These are phyloP conservation scores for Colletotrichum sp. DNA, from an alignment of 2,329 filamentous ascomycete genomes.

Conservation along the genomic window DNA sequence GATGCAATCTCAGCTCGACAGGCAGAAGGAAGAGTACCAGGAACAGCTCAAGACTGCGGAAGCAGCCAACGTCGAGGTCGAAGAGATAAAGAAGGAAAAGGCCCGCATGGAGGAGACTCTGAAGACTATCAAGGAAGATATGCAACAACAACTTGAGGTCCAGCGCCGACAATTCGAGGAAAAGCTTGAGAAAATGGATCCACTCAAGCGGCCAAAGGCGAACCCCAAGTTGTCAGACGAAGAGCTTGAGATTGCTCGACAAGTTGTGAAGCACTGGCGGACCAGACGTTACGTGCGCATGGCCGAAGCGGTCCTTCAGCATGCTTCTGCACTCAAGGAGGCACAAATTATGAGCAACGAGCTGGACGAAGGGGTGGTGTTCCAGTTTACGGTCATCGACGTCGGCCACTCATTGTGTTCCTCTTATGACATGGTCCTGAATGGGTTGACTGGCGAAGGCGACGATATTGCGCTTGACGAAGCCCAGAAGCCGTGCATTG, in stretches of 20 bases:
- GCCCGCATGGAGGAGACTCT: constrained; percentile 84
- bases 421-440: constrained; percentile 95
- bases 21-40: constrained; percentile 83
- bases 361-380: constrained; percentile 89
- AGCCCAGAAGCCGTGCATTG: constrained; percentile 87
- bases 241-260: constrained; percentile 74
- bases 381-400: constrained; percentile 94
- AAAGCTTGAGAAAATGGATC: constrained; percentile 78
- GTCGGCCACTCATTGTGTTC: constrained; percentile 87
- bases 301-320: constrained; percentile 89
- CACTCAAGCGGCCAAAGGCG: constrained; percentile 64
- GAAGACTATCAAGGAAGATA: constrained; percentile 80
- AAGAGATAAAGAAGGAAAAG: constrained; percentile 85
- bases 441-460: constrained; percentile 86
- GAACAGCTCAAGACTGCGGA: constrained; percentile 79
- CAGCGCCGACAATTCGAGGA: constrained; percentile 87
- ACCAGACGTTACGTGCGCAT: constrained; percentile 88
- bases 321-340: constrained; percentile 88
- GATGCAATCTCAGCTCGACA: constrained; percentile 83
- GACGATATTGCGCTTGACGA: constrained; percentile 82
- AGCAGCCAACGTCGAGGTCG: constrained; percentile 77
- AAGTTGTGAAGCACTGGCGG: constrained; percentile 76
- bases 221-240: constrained; percentile 71
- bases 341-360: constrained; percentile 98
- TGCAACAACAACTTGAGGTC: constrained; percentile 82